These are phyloP conservation scores for Parasarocladium wereldwijsianum DNA, from an alignment of 2,329 filamentous ascomycete species.

Conservation along the genomic window DNA sequence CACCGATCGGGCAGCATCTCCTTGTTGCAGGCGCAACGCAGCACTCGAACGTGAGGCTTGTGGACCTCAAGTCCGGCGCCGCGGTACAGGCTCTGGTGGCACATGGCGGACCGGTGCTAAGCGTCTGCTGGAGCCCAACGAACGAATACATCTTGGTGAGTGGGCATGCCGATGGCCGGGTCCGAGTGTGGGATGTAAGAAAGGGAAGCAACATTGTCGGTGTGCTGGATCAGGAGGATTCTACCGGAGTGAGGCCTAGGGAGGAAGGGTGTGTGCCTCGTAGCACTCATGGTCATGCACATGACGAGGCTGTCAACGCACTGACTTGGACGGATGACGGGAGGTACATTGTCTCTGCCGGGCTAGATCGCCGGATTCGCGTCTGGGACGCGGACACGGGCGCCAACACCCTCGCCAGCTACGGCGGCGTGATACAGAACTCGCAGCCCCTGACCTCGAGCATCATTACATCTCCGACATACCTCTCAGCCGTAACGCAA, in stretches of 20 bases:
- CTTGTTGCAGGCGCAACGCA: conserved; percentile 83
- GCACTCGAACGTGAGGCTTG: conserved; percentile 66
- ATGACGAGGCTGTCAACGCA: conserved; percentile 71
- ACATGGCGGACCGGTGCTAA: conserved; percentile 51
- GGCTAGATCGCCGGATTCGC: conserved; percentile 70
- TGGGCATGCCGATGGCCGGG: conserved; percentile 70
- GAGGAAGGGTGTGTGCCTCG: conserved; percentile 16
- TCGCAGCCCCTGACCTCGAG: conserved; percentile 43
- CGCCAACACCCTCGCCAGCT: conserved; percentile 77
- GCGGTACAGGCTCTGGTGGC: conserved; percentile 55
- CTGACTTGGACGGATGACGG: conserved; percentile 76
- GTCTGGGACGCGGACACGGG: conserved; percentile 76
- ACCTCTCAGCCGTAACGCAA: conserved; percentile 36
- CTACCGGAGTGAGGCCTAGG: conserved; percentile 43
- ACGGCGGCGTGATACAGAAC: conserved; percentile 72
- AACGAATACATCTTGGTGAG: conserved; percentile 69
- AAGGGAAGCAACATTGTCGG: conserved; percentile 63
- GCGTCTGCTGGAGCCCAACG: conserved; percentile 68
- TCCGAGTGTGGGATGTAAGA: conserved; percentile 78
- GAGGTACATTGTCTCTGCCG: conserved; percentile 59
- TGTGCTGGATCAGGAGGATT: conserved; percentile 72
- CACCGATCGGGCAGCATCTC: conserved; percentile 55
- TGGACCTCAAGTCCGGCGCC: conserved; percentile 74
- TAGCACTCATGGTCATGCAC: conserved; percentile 46
- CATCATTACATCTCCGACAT: conserved; percentile 49